These are phyloP conservation scores for Phytophthora multivora DNA, from an alignment of 352 stramenopile genomes.

Conservation along the genomic window DNA sequence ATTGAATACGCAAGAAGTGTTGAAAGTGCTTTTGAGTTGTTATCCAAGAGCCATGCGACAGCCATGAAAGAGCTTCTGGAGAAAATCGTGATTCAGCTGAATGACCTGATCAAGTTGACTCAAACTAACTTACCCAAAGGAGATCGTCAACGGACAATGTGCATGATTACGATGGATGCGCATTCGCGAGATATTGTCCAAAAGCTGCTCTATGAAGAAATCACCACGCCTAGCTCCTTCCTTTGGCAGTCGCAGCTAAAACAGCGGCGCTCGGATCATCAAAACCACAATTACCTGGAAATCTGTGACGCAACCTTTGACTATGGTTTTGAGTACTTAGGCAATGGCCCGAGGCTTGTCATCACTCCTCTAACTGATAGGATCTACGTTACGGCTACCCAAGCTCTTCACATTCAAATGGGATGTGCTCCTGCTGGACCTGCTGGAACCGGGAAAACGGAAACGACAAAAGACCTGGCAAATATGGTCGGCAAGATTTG, in stretches of 20 bases:
- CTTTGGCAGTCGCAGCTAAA: slow-evolving; percentile 96
- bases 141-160: slow-evolving; percentile 93
- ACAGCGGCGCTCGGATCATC: slow-evolving; percentile 50
- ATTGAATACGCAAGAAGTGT: slow-evolving; percentile 91
- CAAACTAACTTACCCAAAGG: slow-evolving; percentile 80
- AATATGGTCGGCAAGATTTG: slow-evolving; percentile 93
- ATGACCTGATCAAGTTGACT: slow-evolving; percentile 93
- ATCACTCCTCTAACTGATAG: slow-evolving; percentile 95
- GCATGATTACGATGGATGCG: slow-evolving; percentile 95
- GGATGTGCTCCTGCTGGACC: slow-evolving; percentile 93
- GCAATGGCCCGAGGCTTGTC: slow-evolving; percentile 92
- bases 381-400: slow-evolving; percentile 95
- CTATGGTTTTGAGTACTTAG: slow-evolving; percentile 96
- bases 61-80: slow-evolving; percentile 87
- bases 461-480: slow-evolving; percentile 95
- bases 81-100: slow-evolving; percentile 90
- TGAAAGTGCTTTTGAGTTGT: slow-evolving; percentile 70
- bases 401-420: slow-evolving; percentile 95
- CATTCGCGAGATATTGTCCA: slow-evolving; percentile 93
- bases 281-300: slow-evolving; percentile 69
- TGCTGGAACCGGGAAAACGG: slow-evolving; percentile 93
- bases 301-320: slow-evolving; percentile 93
- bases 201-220: slow-evolving; percentile 89
- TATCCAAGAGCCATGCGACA: slow-evolving; percentile 74
- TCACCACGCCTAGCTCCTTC: slow-evolving; percentile 77